These are phyloP conservation scores for Mycena olivaceomarginata DNA, from an alignment of 768 basidiomycete species.

Conservation along the genomic window DNA sequence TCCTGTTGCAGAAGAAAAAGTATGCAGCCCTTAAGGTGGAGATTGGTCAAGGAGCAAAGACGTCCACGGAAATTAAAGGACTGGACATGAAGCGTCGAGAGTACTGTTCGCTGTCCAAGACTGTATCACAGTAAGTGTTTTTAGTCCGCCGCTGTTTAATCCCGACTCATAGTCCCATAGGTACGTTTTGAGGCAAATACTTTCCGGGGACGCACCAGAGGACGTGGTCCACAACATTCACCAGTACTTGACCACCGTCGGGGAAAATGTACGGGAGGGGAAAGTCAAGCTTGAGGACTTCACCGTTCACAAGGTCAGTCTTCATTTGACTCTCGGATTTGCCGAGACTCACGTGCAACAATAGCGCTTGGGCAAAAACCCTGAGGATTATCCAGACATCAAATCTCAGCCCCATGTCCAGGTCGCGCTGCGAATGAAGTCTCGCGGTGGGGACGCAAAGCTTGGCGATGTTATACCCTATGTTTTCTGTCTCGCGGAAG, in stretches of 20 bases:
- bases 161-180: slow-evolving; percentile 60
- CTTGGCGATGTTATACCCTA: slow-evolving; percentile 97
- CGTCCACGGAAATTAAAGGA: slow-evolving; percentile 94
- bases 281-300: slow-evolving; percentile 93
- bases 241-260: slow-evolving; percentile 87
- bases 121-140: slow-evolving; percentile 88
- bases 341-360: background rate
- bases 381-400: slow-evolving; percentile 97
- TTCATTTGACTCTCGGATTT: background rate
- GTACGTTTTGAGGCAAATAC: slow-evolving; percentile 91
- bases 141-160: background rate
- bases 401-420: slow-evolving; percentile 98
- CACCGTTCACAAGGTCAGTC: slow-evolving; percentile 91
- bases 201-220: slow-evolving; percentile 95
- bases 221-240: slow-evolving; percentile 93
- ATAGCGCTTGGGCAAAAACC: slow-evolving; percentile 96
- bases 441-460: slow-evolving; percentile 86
- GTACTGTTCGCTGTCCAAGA: slow-evolving; percentile 94
- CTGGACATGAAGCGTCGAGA: slow-evolving; percentile 99
- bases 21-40: slow-evolving; percentile 98
- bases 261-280: slow-evolving; percentile 87
- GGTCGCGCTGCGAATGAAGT: slow-evolving; percentile 94
- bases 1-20: slow-evolving; percentile 99
- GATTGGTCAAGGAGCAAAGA: slow-evolving; percentile 76
- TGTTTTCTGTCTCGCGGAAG: slow-evolving; percentile 90